These are phyloP conservation scores for Chalciporus pseudorubinellus DNA, from an alignment of 768 basidiomycete genomes.

Conservation along the genomic window DNA sequence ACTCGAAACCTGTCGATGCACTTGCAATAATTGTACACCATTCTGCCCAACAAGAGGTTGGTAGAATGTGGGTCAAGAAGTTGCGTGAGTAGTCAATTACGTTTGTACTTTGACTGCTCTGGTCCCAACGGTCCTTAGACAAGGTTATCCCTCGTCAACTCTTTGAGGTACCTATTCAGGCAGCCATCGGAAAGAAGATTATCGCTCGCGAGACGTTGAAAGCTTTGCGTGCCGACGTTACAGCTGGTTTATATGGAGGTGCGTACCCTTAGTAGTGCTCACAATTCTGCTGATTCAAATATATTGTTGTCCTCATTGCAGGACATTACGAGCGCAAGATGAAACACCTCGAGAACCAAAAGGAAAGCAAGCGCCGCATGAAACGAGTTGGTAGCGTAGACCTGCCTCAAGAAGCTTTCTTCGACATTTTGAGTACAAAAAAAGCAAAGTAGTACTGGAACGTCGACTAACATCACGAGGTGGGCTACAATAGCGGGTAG, in stretches of 20 bases:
- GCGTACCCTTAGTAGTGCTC: slow-evolving; percentile 4
- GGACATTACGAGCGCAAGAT: slow-evolving; percentile 93
- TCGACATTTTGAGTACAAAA: slow-evolving; percentile 74
- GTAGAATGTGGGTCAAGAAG: slow-evolving; percentile 85
- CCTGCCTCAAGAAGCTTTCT: slow-evolving; percentile 95
- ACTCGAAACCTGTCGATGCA: slow-evolving; percentile 88
- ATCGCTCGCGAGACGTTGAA: slow-evolving; percentile 88
- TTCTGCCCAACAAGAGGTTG: slow-evolving; percentile 71
- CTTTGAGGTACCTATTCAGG: slow-evolving; percentile 96
- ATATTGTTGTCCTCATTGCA: slow-evolving; percentile 19
- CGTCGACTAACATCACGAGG: neutral
- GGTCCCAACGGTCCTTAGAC: slow-evolving; percentile 41
- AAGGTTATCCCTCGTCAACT: slow-evolving; percentile 90
- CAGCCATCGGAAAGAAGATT: slow-evolving; percentile 81
- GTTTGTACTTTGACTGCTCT: neutral
- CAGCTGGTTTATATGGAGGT: slow-evolving; percentile 92
- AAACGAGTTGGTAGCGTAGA: slow-evolving; percentile 87
- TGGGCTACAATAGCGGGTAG: neutral
- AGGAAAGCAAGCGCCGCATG: slow-evolving; percentile 87
- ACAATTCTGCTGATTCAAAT: neutral
- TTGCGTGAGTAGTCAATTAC: slow-evolving; percentile 58
- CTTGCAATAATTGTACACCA: slow-evolving; percentile 89
- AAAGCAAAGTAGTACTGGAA: slow-evolving; percentile 35
- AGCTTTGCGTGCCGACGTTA: slow-evolving; percentile 87
- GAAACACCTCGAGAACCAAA: slow-evolving; percentile 86